phyloP scores from a whole-genome alignment of 345 rosid species.

The Balakata baccata region DNA sequence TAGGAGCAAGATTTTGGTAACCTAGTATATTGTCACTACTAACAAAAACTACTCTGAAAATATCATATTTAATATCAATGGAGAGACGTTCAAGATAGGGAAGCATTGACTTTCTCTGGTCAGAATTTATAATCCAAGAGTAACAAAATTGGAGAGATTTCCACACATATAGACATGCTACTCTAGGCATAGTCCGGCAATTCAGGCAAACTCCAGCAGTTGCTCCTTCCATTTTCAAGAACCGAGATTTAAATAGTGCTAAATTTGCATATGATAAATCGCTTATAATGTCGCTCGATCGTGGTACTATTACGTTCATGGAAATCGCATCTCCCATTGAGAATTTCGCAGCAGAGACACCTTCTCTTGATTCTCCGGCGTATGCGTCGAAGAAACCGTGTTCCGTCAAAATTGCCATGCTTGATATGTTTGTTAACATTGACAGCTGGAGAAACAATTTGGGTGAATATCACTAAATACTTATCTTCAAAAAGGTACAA shows the following conservation, averaged over 20 bases:
- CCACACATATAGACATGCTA: conserved; percentile 43
- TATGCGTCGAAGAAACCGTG: conserved; percentile 48
- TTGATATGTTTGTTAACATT: conserved; percentile 32
- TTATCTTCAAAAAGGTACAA: too few relatives aligned
- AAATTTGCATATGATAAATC: conserved; percentile 42
- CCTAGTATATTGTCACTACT: conserved; percentile 22
- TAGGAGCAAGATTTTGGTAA: not conserved
- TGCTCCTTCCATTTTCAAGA: conserved; percentile 47
- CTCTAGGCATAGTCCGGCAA: conserved; percentile 28
- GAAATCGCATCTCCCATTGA: conserved; percentile 45
- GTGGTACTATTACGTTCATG: conserved; percentile 19
- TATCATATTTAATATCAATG: conserved; percentile 41
- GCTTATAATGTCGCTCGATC: conserved; percentile 23
- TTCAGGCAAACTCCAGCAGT: conserved; percentile 49
- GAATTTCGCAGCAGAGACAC: conserved; percentile 39
- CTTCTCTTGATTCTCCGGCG: conserved; percentile 51
- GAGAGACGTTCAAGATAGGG: conserved; percentile 34
- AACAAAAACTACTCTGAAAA: conserved; percentile 47
- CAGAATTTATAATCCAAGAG: conserved; percentile 46
- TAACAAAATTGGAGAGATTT: conserved; percentile 45
- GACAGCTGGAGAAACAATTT: conserved; percentile 30
- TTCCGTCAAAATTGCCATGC: conserved; percentile 44
- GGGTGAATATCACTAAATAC: too few relatives aligned
- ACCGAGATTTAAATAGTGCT: conserved; percentile 42
- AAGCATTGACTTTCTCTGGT: conserved; percentile 23